Evolutionary conservation across 2,329 filamentous ascomycete species (phyloP).

Genomic region (Fusarium acutatum): DNA sequence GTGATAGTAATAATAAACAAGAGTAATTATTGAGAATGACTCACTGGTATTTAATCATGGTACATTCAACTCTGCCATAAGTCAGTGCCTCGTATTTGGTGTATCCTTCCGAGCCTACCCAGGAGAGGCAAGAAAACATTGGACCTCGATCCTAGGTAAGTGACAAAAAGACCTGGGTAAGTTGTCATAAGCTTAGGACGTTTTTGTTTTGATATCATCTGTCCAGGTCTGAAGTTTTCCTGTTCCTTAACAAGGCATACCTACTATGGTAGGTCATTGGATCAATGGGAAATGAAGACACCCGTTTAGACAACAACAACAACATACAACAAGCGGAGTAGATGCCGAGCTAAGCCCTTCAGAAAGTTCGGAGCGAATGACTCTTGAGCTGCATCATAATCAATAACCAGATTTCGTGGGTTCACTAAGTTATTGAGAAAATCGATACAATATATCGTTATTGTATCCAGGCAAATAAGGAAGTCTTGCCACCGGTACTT

Average conservation of each 20-base stretch:
- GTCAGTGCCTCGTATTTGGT: neutral
- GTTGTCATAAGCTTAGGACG: neutral
- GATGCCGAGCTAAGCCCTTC: neutral
- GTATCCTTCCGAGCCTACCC: slow-evolving; percentile 2
- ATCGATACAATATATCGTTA: neutral
- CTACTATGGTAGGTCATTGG: slow-evolving; percentile 22
- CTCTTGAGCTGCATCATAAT: neutral
- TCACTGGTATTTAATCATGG: neutral
- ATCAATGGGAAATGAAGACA: slow-evolving; percentile 34
- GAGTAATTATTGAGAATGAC: neutral
- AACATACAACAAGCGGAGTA: neutral
- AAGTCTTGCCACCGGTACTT: neutral
- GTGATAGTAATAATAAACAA: too few relatives aligned
- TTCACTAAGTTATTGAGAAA: neutral
- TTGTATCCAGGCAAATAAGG: neutral
- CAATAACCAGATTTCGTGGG: neutral
- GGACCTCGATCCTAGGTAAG: neutral
- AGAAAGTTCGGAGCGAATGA: neutral
- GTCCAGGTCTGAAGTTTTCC: neutral
- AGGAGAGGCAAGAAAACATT: neutral
- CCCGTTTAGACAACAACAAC: neutral
- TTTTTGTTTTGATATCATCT: neutral
- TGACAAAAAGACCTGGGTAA: neutral
- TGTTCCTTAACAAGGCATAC: neutral
- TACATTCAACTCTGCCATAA: neutral